Evolutionary conservation across 129 eudicot species (phyloP), one percentile per base, ranked within the genome.

Genomic region (Arctium lappa): DNA sequence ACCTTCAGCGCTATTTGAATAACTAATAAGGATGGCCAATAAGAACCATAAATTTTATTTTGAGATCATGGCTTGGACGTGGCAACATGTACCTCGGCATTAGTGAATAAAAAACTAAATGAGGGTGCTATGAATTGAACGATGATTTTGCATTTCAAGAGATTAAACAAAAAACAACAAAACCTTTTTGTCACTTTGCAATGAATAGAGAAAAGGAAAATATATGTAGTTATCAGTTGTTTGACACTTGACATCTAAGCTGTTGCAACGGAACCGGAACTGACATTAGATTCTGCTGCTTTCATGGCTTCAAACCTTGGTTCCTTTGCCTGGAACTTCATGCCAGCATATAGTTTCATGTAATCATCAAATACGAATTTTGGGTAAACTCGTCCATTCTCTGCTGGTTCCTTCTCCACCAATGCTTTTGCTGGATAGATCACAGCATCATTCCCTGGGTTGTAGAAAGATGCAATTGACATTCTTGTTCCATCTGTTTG

Each of bases 221-320:
- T 18, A 48, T 34, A 10, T 56, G 10, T 50, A n/a, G 4, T 18
- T 70, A 40, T 10, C 31, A 22, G 5, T 33, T 30, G 44, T 68
- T 77, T 39, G 72, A 40, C 69, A 37, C 77, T 66, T 31, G 68
- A 74, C 85, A 69, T 69, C 46, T 68, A 81, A 81, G 88, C 78
- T 37, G 68, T 88, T 75, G 82, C 80, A 66, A 56, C 78, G 31
- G 83, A 86, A 78, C 62, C 85, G 69, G 74, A 37, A 72, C 11
- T 74, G 40, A 73, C 81, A 34, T n/a, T 65, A 10, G 75, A 84
- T 85, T 84, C 88, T 34, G 86, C 85, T n/a, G 93, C 86, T 80
- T 86, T 91, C 89, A 91, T 86, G 81, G 91, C 90, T 71, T 91
- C 93, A 75, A 91, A 92, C 83, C 97, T 86, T 65, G 94, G 94